phyloP scores from a whole-genome alignment of 2,329 filamentous ascomycete genomes.

The Geoglossum cookeanum region DNA sequence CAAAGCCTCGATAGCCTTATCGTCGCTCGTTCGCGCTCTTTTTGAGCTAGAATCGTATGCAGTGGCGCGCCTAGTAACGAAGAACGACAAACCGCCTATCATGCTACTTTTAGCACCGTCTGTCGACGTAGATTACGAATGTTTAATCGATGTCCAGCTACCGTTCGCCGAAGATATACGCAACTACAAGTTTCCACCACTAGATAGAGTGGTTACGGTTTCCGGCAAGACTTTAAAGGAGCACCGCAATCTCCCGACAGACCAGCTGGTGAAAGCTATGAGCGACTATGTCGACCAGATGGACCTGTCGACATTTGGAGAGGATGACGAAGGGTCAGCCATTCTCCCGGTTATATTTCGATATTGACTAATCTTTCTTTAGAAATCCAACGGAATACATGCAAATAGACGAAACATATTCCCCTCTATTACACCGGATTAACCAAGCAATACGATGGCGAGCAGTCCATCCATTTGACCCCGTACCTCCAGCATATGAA shows the following conservation, averaged over 20 bases:
- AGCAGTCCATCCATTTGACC: slow-evolving; percentile 51
- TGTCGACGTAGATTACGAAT: slow-evolving; percentile 63
- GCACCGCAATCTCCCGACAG: slow-evolving; percentile 64
- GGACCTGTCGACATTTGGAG: slow-evolving; percentile 56
- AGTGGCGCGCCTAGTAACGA: slow-evolving; percentile 65
- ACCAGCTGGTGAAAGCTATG: slow-evolving; percentile 64
- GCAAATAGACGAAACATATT: slow-evolving; percentile 62
- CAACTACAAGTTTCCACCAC: slow-evolving; percentile 73
- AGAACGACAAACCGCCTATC: slow-evolving; percentile 61
- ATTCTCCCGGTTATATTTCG: slow-evolving; percentile 10
- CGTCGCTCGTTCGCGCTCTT: slow-evolving; percentile 74
- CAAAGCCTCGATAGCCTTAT: slow-evolving; percentile 68
- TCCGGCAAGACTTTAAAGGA: slow-evolving; percentile 62
- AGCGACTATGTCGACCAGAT: slow-evolving; percentile 81
- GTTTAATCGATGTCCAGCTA: slow-evolving; percentile 71
- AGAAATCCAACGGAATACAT: slow-evolving; percentile 47
- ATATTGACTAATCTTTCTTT: slow-evolving; percentile 10
- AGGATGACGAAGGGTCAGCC: slow-evolving; percentile 54
- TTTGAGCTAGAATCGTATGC: slow-evolving; percentile 73
- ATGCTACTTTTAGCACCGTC: slow-evolving; percentile 64
- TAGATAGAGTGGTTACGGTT: slow-evolving; percentile 76
- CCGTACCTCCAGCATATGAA: slow-evolving; percentile 41
- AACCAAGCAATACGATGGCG: slow-evolving; percentile 70
- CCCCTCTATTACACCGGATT: slow-evolving; percentile 71
- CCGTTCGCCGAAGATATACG: slow-evolving; percentile 88